These are phyloP conservation scores for Sedum album DNA, from an alignment of 164 flowering plant species.

Conservation along the genomic window DNA sequence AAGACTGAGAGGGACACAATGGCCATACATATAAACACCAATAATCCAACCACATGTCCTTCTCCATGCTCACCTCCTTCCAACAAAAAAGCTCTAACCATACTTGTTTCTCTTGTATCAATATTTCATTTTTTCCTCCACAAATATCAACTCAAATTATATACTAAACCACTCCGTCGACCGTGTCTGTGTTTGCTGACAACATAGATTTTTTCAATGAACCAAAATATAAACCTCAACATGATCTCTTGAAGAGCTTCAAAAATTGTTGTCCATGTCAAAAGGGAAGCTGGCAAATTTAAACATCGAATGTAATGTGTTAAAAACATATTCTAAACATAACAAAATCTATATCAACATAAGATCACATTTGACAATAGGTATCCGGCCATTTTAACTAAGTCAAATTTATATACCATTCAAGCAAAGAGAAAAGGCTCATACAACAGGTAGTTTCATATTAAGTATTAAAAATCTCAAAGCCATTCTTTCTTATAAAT, in stretches of 20 bases:
- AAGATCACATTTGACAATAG: too few relatives aligned
- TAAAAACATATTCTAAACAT: neutral
- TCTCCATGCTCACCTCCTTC: neutral
- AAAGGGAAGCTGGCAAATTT: neutral
- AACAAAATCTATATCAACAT: neutral
- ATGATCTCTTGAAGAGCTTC: too few relatives aligned
- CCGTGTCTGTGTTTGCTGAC: neutral
- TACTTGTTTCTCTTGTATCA: neutral
- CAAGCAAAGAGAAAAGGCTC: too few relatives aligned
- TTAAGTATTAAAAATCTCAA: too few relatives aligned
- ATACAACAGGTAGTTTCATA: too few relatives aligned
- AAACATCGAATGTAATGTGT: neutral
- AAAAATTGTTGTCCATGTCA: neutral
- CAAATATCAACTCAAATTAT: too few relatives aligned
- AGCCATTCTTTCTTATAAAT: too few relatives aligned
- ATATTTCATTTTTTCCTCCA: neutral
- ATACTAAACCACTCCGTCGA: neutral
- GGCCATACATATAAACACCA: slow-evolving; percentile 4
- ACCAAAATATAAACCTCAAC: neutral
- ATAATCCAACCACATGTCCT: neutral
- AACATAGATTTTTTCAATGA: neutral
- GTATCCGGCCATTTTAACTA: too few relatives aligned
- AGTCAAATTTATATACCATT: too few relatives aligned
- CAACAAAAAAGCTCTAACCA: slow-evolving; percentile 1
- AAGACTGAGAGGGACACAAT: neutral